Percentiles rank a stretch among this genome's conserved stretches.
Evolutionary conservation across 225 moss, liverwort and hornwort species (phyloP).

Genomic region (Sphagnum contortum): DNA sequence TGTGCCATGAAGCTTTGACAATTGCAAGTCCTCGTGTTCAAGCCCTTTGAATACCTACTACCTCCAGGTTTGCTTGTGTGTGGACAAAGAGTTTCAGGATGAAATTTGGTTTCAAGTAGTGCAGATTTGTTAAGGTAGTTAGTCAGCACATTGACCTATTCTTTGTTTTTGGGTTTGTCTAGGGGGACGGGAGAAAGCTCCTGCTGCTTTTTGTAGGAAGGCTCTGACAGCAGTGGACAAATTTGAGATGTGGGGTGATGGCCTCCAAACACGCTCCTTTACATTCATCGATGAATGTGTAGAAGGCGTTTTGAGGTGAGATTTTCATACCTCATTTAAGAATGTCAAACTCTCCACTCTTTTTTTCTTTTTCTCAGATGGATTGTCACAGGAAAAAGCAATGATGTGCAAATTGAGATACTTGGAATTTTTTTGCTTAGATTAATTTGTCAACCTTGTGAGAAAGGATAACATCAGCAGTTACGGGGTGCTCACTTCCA

Average conservation of each 20-base stretch:
- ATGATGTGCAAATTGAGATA: too few species aligned
- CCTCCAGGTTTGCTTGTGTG: too few species aligned
- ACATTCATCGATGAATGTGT: constrained; percentile 96
- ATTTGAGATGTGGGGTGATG: constrained; percentile 94
- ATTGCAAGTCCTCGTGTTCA: background rate
- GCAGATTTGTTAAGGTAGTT: background rate
- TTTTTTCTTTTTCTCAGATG: background rate
- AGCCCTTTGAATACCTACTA: too few species aligned
- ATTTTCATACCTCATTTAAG: background rate
- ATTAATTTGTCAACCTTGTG: too few species aligned
- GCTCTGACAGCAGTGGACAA: constrained; percentile 60
- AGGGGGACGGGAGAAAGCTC: constrained; percentile 92
- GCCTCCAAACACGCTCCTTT: constrained; percentile 77
- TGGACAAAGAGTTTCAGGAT: too few species aligned
- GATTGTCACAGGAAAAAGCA: too few species aligned
- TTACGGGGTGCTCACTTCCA: too few species aligned
- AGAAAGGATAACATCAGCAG: too few species aligned
- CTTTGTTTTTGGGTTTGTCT: too few species aligned
- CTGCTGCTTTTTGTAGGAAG: constrained; percentile 82
- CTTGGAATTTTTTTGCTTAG: too few species aligned
- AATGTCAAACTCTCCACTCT: background rate
- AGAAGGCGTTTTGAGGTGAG: constrained; percentile 70
- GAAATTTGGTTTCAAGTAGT: background rate
- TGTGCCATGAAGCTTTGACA: background rate
- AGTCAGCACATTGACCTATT: background rate